Evolutionary conservation across 208 protist genomes (phyloP).

Genomic region (Leishmania arabica): DNA sequence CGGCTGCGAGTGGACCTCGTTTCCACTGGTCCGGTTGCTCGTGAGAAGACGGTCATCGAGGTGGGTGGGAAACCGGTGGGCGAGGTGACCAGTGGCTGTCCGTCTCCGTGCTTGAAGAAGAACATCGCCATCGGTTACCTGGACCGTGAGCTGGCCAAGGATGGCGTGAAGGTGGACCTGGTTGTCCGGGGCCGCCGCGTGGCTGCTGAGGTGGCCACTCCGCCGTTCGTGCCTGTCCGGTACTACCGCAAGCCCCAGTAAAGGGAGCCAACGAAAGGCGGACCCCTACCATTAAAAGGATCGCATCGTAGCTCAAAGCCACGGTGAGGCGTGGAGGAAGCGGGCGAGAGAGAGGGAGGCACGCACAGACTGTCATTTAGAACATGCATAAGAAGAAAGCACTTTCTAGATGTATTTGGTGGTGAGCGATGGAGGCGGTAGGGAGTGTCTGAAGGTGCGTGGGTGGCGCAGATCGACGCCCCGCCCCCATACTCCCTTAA

Average conservation of each 20-base stretch:
- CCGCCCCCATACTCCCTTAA: too few relatives aligned
- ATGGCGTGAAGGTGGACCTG: constrained; percentile 81
- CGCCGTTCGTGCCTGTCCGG: constrained; percentile 92
- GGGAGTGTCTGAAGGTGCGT: too few relatives aligned
- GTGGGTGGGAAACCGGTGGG: constrained; percentile 83
- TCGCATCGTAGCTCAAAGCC: too few relatives aligned
- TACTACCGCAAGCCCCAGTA: constrained; percentile 52
- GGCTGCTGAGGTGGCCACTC: constrained; percentile 75
- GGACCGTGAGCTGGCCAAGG: constrained; percentile 61
- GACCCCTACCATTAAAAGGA: too few relatives aligned
- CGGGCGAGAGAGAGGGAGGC: too few relatives aligned
- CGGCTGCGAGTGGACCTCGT: constrained; percentile 92
- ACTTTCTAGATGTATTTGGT: too few relatives aligned
- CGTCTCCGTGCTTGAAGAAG: constrained; percentile 87
- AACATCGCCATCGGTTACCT: constrained; percentile 95
- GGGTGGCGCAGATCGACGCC: too few relatives aligned
- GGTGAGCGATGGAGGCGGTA: too few relatives aligned
- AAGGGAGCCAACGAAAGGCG: too few relatives aligned
- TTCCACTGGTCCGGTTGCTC: constrained; percentile 89
- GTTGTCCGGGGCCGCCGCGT: constrained; percentile 89
- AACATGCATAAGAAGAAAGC: too few relatives aligned
- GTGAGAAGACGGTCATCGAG: constrained; percentile 75
- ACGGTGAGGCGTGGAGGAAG: too few relatives aligned
- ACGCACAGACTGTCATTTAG: too few relatives aligned
- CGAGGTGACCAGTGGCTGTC: constrained; percentile 88